A percentile compares a stretch with the other conserved stretches of the same genome.
phyloP scores from a whole-genome alignment of 2,329 filamentous ascomycete species.

The Exophiala mesophila region DNA sequence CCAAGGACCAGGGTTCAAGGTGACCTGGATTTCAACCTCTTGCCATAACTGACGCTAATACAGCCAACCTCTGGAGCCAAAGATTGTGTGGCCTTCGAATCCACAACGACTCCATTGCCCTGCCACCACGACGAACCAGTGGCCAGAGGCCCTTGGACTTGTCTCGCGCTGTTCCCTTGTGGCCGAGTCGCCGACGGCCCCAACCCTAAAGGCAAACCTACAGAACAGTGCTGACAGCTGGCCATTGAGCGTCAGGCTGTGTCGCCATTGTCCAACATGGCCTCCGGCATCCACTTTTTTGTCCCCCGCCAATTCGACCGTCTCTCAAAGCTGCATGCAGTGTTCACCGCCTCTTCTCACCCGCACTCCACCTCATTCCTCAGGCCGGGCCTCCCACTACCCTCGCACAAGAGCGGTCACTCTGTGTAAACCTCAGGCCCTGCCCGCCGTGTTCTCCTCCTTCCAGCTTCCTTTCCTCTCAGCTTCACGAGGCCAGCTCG shows the following conservation, averaged over 20 bases:
- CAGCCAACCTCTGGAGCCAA: neutral
- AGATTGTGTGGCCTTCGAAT: neutral
- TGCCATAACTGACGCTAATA: neutral
- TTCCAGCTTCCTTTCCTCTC: conserved; percentile 17
- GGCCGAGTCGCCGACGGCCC: neutral
- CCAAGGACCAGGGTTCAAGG: neutral
- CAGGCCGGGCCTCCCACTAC: conserved; percentile 16
- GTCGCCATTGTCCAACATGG: neutral
- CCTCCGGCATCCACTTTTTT: conserved; percentile 1
- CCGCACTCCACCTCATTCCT: conserved; percentile 13
- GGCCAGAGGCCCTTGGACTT: neutral
- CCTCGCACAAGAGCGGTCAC: conserved; percentile 23
- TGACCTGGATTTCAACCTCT: neutral
- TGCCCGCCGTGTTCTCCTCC: conserved; percentile 12
- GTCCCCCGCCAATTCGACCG: conserved; percentile 19
- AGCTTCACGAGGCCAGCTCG: conserved; percentile 23
- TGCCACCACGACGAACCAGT: neutral
- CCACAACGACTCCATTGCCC: neutral
- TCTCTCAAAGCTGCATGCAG: conserved; percentile 17
- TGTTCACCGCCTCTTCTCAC: conserved; percentile 24
- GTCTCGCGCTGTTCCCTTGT: neutral
- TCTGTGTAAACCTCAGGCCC: conserved; percentile 19
- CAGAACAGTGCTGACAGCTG: conserved; percentile 3
- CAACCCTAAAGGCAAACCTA: conserved; percentile 5
- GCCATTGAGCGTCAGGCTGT: conserved; percentile 2